Evolutionary conservation across 2,329 filamentous ascomycete species (phyloP), one percentile per base, ranked within the genome.

Genomic region (Didymella segeticola): DNA sequence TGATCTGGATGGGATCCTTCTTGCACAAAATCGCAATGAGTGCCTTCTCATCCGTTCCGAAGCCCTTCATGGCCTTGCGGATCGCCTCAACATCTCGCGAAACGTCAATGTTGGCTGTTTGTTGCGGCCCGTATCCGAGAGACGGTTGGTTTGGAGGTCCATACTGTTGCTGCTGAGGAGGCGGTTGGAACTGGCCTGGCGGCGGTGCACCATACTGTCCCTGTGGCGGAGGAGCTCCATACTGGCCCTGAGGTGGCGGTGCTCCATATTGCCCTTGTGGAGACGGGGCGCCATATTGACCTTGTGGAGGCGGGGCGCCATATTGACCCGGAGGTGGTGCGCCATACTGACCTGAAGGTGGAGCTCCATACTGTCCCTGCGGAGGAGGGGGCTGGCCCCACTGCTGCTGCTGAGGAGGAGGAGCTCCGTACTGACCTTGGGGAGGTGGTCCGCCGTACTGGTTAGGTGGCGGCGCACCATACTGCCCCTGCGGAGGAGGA

Each of bases 31-130:
- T 78, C 2, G 80, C 78, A 59, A 96, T 93, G 14, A 98, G 78
- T 0, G 83, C 75, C 66, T 86, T 88, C 73, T 97, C 93, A 67
- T 98, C 86, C 0, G 93, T 97, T 27, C 93, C 93, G 58, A 96
- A 90, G 0, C 92, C 92, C 75, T 96, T 96, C 91, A 97, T 96
- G 2, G 93, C 91, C 63, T 83, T 83, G 47, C 91, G 86, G 19
- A 96, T 79, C 4, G 81, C 84, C 52, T 91, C 84, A 0, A 91
- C 89, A 63, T 95, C 87, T 11, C 80, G 77, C 3, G 78, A 81
- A 41, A 86, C 88, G 60, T 96, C 87, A 15, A 82, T 79, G 38
- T 84, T 79, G 14, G 66, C 69, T 5, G 65, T 66, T 66, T 90
- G 89, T 11, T 86, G 84, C 0, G 88, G 82, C 2, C 86, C 86